Percentiles rank a stretch among this genome's conserved stretches.
Evolutionary conservation across 192 early-diverging fungal species (phyloP).

Genomic region (Diversispora eburnea): DNA sequence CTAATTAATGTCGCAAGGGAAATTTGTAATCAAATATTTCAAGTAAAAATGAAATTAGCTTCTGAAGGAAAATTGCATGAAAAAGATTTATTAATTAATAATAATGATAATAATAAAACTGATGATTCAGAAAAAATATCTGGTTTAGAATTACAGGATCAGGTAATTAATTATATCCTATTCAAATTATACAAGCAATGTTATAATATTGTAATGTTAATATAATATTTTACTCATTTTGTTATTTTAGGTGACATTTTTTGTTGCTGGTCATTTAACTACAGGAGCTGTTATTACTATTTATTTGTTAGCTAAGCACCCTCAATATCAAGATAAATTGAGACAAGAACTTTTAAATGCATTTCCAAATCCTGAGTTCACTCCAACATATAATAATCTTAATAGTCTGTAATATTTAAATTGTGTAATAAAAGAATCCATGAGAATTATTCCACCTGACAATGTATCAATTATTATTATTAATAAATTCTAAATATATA

Average conservation of each 20-base stretch:
- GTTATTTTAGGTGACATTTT: background rate
- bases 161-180: background rate
- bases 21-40: conserved; percentile 38
- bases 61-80: conserved; percentile 14
- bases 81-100: conserved; percentile 45
- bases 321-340: conserved; percentile 39
- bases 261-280: conserved; percentile 54
- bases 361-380: conserved; percentile 34
- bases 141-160: conserved; percentile 46
- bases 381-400: conserved; percentile 45
- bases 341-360: conserved; percentile 46
- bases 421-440: conserved; percentile 49
- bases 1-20: conserved; percentile 34
- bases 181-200: background rate
- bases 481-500: background rate
- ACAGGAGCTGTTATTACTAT: conserved; percentile 45
- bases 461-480: background rate
- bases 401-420: conserved; percentile 48
- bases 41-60: conserved; percentile 33
- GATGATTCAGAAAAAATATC: conserved; percentile 39
- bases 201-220: background rate
- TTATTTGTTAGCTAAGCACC: conserved; percentile 48
- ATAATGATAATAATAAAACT: conserved; percentile 44
- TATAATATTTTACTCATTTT: background rate
- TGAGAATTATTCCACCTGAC: conserved; percentile 48